These are phyloP conservation scores for Penicillium sp. DNA, from an alignment of 2,329 filamentous ascomycete genomes.

Conservation along the genomic window DNA sequence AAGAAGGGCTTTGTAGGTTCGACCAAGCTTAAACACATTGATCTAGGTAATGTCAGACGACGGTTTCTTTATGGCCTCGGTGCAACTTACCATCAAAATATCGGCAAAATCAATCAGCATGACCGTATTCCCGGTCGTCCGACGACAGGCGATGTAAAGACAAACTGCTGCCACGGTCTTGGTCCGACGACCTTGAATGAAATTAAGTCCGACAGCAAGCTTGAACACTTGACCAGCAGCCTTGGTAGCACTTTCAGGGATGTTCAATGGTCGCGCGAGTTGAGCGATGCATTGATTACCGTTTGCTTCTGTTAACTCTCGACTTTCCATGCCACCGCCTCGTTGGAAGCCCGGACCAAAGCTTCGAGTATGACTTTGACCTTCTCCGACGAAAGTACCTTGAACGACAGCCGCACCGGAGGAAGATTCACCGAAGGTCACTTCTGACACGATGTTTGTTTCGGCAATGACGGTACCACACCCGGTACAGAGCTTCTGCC, in stretches of 20 bases:
- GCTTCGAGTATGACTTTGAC: conserved; percentile 75
- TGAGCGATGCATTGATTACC: conserved; percentile 46
- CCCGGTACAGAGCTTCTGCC: conserved; percentile 65
- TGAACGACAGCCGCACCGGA: conserved; percentile 86
- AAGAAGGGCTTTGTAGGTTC: conserved; percentile 81
- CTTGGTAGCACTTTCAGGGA: conserved; percentile 62
- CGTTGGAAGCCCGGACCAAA: conserved; percentile 50
- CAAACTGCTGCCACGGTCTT: conserved; percentile 86
- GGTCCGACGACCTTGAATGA: conserved; percentile 81
- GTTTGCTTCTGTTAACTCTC: conserved; percentile 49
- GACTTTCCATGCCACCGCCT: conserved; percentile 49
- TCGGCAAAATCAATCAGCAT: conserved; percentile 97
- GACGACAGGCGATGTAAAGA: conserved; percentile 83
- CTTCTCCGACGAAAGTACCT: conserved; percentile 81
- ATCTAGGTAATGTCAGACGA: conserved; percentile 42
- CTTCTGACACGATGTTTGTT: conserved; percentile 86
- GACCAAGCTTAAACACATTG: conserved; percentile 89
- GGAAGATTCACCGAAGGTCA: conserved; percentile 85
- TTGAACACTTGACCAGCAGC: conserved; percentile 73
- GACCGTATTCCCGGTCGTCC: conserved; percentile 73
- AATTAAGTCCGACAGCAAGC: conserved; percentile 70
- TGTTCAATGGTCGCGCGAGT: conserved; percentile 41
- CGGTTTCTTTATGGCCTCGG: not conserved
- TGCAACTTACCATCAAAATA: conserved; percentile 51
- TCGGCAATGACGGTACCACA: conserved; percentile 85